Evolutionary conservation across 2,329 filamentous ascomycete species (phyloP), one percentile per base, ranked within the genome.

Genomic region (Magnaporthiopsis rhizophila): DNA sequence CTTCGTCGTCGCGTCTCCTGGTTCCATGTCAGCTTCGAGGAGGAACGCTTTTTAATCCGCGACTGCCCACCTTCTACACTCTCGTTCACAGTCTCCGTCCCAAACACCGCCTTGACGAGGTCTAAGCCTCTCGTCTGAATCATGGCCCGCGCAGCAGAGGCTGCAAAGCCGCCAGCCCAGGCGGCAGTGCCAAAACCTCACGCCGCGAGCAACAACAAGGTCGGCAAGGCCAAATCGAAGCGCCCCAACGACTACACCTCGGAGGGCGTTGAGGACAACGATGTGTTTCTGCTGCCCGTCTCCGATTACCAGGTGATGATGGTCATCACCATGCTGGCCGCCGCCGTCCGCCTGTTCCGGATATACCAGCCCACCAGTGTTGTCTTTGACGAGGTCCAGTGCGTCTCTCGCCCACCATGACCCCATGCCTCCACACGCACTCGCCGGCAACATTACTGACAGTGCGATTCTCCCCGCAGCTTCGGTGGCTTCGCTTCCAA

Each of bases 381-480:
- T 67, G 95, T 99, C 69, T 99, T 99, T 76, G 95, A 99, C 77
- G 95, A 99, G 81, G 95, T 99, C 76, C 95, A 99, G 92, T 97
- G 86, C 76, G 92, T 87, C 61, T n/a, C 65, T 30, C 65, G 64
- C 64, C 62, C 28, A 57, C 62, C 7, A 50, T 64, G 62, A n/a
- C 64, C 34, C 56, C 61, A 59, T 58, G 5, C 60, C 50, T 32
- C 34, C 58, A 26, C 58, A 26, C 26, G 38, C 32, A 58, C 58
- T 61, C 56, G 57, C 45, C 59, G n/a, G 67, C 30, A 61, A 34
- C 8, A 57, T 28, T 58, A 4, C 26, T 53, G 34, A 30, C 11
- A 30, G 12, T 34, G 7, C 18, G 6, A n/a, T 56, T 18, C 30
- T n/a, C 58, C 30, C n/a, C 13, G 9, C 72, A 97, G 92, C 79